phyloP scores from a whole-genome alignment of 345 rosid species.

The Gossypium ekmanianum region DNA sequence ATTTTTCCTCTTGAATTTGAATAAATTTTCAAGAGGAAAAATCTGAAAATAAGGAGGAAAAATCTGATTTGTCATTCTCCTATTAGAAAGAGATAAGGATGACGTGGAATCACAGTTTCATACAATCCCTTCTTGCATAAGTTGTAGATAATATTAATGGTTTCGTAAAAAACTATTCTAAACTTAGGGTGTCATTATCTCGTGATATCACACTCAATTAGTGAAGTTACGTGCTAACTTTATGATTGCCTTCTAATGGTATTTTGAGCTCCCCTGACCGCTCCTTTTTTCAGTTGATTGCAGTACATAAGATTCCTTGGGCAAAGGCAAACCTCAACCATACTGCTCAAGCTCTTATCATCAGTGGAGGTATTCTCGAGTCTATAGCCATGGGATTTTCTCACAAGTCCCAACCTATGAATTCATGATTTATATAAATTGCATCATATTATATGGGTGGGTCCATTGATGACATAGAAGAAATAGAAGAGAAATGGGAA shows the following conservation, averaged over 20 bases:
- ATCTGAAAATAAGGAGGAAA: too few relatives aligned
- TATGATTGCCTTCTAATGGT: neutral
- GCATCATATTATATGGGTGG: neutral
- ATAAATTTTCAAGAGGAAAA: too few relatives aligned
- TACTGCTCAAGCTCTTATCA: conserved; percentile 67
- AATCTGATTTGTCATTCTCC: too few relatives aligned
- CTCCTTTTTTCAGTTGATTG: conserved; percentile 38
- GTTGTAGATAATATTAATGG: too few relatives aligned
- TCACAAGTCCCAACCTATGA: neutral
- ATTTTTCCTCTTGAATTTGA: too few relatives aligned
- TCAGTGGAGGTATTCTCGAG: conserved; percentile 47
- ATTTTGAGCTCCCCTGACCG: neutral
- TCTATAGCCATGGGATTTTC: neutral
- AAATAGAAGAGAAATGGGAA: neutral
- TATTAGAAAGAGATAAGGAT: too few relatives aligned
- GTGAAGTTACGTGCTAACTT: neutral
- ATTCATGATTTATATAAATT: neutral
- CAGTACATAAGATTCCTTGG: conserved; percentile 58
- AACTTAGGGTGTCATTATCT: neutral
- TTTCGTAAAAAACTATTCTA: neutral
- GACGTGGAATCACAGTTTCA: too few relatives aligned
- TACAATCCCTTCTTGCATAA: neutral
- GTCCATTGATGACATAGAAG: neutral
- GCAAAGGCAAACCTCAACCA: conserved; percentile 72
- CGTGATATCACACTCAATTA: neutral